Evolutionary conservation across 371 early-diverging fungal species (phyloP).

Genomic region (Nosema bombycis): DNA sequence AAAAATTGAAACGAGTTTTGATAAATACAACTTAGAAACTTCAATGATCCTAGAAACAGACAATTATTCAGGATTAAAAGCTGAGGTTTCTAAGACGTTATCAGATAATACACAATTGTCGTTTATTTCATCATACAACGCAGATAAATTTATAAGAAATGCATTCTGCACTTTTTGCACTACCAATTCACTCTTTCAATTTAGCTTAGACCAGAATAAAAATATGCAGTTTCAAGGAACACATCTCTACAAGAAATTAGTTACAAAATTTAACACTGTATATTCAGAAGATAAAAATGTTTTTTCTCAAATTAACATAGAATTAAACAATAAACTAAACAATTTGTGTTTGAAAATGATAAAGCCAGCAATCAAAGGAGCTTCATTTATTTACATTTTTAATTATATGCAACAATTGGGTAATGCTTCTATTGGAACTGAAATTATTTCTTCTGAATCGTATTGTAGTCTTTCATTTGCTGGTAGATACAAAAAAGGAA

Average conservation of each 20-base stretch:
- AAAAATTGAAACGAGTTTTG: conserved; percentile 19
- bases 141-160: conserved; percentile 15
- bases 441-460: conserved; percentile 28
- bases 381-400: conserved; percentile 39
- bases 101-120: conserved; percentile 33
- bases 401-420: conserved; percentile 47
- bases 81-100: conserved; percentile 46
- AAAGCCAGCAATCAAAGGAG: conserved; percentile 44
- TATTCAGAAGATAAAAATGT: conserved; percentile 37
- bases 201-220: conserved; percentile 39
- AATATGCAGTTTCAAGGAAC: conserved; percentile 37
- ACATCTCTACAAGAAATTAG: conserved; percentile 19
- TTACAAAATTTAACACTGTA: conserved; percentile 39
- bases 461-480: conserved; percentile 39
- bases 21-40: conserved; percentile 38
- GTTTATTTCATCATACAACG: conserved; percentile 12
- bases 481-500: conserved; percentile 34
- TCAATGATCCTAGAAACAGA: conserved; percentile 1
- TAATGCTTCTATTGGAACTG: conserved; percentile 32
- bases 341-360: conserved; percentile 53
- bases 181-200: conserved; percentile 31
- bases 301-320: conserved; percentile 40
- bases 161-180: conserved; percentile 33
- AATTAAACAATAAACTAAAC: conserved; percentile 25
- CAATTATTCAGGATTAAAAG: conserved; percentile 24